Evolutionary conservation across 305 asterid genomes (phyloP).

Genomic region (Salvia sclarea): DNA sequence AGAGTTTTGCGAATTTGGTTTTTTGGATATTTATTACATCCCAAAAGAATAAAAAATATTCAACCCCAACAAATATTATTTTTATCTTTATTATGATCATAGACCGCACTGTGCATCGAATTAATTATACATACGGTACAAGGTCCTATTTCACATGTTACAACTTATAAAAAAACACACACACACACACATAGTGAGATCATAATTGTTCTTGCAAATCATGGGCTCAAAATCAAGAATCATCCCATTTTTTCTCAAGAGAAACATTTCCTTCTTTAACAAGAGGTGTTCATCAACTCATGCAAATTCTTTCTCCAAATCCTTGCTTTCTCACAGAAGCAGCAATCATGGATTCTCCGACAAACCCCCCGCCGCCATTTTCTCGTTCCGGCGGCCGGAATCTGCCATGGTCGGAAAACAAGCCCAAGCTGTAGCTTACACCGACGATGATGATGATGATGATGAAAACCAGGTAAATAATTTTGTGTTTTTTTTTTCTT

Average conservation of each 20-base stretch:
- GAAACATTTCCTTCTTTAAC: constrained; percentile 21
- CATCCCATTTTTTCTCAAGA: constrained; percentile 39
- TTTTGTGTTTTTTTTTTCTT: background rate
- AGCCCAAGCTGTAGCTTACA: constrained; percentile 34
- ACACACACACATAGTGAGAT: constrained; percentile 1
- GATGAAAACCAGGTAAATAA: constrained; percentile 46
- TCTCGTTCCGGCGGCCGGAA: constrained; percentile 44
- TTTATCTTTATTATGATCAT: constrained; percentile 9
- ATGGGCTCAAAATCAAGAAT: constrained; percentile 52
- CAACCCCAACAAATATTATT: background rate
- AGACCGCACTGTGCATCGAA: background rate
- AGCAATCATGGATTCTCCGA: constrained; percentile 15
- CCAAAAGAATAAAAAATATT: no score
- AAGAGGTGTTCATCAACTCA: constrained; percentile 8
- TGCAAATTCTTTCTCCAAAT: constrained; percentile 23
- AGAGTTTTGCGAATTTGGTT: constrained; percentile 31
- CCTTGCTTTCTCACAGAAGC: constrained; percentile 15
- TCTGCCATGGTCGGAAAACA: constrained; percentile 61
- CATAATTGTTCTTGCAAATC: background rate
- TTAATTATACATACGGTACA: background rate
- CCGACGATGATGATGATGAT: constrained; percentile 41
- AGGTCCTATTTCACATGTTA: background rate
- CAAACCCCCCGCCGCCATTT: constrained; percentile 19
- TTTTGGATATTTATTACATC: background rate
- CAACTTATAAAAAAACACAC: background rate